Evolutionary conservation across 2,329 filamentous ascomycete species (phyloP).

Genomic region (Taxawa tesnikishii): DNA sequence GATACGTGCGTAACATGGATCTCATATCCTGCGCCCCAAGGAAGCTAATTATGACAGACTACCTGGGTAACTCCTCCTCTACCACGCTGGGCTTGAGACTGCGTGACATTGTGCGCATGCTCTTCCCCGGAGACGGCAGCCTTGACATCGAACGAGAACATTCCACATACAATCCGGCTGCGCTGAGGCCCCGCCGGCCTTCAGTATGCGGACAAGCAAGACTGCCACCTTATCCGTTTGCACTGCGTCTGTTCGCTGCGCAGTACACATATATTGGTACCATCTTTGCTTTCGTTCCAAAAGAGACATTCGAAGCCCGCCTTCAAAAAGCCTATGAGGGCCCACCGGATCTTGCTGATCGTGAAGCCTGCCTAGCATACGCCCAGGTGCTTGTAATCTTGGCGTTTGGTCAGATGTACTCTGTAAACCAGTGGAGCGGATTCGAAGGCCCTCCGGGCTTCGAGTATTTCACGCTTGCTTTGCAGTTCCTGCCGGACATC

Average conservation of each 20-base stretch:
- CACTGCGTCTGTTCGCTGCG: slow-evolving; percentile 36
- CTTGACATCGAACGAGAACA: slow-evolving; percentile 5
- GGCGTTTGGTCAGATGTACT: slow-evolving; percentile 45
- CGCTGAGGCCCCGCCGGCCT: slow-evolving; percentile 17
- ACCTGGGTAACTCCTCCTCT: slow-evolving; percentile 15
- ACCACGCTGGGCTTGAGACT: slow-evolving; percentile 13
- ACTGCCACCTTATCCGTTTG: slow-evolving; percentile 39
- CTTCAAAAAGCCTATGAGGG: slow-evolving; percentile 32
- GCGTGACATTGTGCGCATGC: slow-evolving; percentile 11
- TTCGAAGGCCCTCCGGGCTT: slow-evolving; percentile 41
- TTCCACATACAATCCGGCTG: slow-evolving; percentile 21
- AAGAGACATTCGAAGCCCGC: slow-evolving; percentile 33
- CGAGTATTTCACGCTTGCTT: slow-evolving; percentile 39
- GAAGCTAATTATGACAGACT: too few relatives aligned
- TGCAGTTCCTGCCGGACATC: slow-evolving; percentile 41
- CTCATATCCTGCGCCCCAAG: too few relatives aligned
- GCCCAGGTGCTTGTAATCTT: slow-evolving; percentile 42
- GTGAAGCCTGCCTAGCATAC: slow-evolving; percentile 36
- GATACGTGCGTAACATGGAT: too few relatives aligned
- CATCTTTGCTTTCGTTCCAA: slow-evolving; percentile 42
- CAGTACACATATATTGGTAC: slow-evolving; percentile 46
- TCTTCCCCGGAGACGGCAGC: neutral
- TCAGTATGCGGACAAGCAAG: slow-evolving; percentile 22
- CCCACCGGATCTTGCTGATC: slow-evolving; percentile 29
- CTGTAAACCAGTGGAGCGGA: slow-evolving; percentile 41